Base-by-base conservation (phyloP, 2,329 filamentous ascomycete genomes). In the Fonsecaea multimorphosa region DNA sequence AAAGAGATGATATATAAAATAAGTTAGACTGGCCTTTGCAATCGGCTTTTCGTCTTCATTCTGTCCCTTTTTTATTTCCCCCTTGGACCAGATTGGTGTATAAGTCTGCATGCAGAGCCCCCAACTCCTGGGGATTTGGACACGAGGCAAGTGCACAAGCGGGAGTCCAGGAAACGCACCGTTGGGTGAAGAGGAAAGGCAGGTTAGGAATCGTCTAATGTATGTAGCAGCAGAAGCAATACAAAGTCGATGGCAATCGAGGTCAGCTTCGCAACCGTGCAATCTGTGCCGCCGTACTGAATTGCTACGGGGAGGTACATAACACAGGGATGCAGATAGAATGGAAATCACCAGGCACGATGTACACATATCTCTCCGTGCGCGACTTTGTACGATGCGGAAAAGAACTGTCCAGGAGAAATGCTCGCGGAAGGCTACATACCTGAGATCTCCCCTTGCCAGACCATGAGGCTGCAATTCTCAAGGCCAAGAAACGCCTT, bases 221-320 rank as follows among this genome's bases (percentile, higher is more conserved):
- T n/a, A n/a, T n/a, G n/a, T n/a, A n/a, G n/a, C n/a, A n/a, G n/a
- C 44, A 49, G 22, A 49, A 49, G 44, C 44, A 49, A 49, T 9
- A 24, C 1, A 12, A 24, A 49, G 8, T 16, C 19, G 8, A 24
- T 49, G 44, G 19, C 44, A 24, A 12, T 8, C 19, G 4, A 49
- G 44, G 44, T 49, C 44, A 49, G 44, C 44, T 24, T 9, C 44
- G 44, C 44, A 24, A 12, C 2, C 1, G 22, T 24, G 19, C 9
- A 5, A 2, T 24, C 7, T 49, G 44, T 49, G 24, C 22, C 6
- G 22, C 44, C 44, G 44, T 49, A 49, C 1, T 3, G 2, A 24
- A 1, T 19, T 3, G 7, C 9, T 49, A 49, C 44, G 44, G 44
- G 19, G 19, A 24, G n/a, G 19, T 16, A 5, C 22, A 27, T 7